A percentile compares a stretch with the other conserved stretches of the same genome.
phyloP scores from a whole-genome alignment of 78 protist genomes.

The Abeoforma whisleri region DNA sequence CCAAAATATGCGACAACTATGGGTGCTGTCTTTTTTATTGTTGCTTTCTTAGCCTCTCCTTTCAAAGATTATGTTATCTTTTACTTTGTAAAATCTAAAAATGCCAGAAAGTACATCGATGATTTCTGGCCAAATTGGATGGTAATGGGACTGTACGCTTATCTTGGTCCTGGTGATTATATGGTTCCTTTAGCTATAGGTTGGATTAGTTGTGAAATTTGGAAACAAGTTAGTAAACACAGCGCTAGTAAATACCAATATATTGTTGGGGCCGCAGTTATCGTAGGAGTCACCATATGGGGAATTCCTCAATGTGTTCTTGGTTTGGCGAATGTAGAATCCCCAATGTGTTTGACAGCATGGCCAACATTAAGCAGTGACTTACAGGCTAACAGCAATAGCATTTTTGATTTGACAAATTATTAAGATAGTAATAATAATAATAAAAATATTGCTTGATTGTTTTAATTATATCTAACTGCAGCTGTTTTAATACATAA shows the following conservation, averaged over 20 bases:
- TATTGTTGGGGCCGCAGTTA: background rate
- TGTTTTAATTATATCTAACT: too few species aligned
- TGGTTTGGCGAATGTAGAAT: background rate
- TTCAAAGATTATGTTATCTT: background rate
- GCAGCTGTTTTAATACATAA: too few species aligned
- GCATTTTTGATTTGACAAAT: background rate
- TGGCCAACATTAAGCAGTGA: background rate
- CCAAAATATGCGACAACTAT: background rate
- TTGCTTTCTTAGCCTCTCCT: background rate
- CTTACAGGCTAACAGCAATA: background rate
- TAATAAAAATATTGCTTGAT: too few species aligned
- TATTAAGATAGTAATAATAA: too few species aligned
- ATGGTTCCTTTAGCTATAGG: background rate
- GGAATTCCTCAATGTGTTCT: background rate
- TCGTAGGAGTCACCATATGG: background rate
- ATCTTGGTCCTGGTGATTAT: background rate
- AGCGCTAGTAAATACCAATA: background rate
- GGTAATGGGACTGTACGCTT: background rate
- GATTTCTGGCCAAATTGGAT: background rate
- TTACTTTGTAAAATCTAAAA: background rate
- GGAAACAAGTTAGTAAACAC: background rate
- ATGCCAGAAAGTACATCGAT: background rate
- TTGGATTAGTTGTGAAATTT: background rate
- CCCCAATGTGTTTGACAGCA: background rate
- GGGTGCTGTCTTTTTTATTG: background rate